These are phyloP conservation scores for Botrytis sinoallii DNA, from an alignment of 2,329 filamentous ascomycete genomes.

Conservation along the genomic window DNA sequence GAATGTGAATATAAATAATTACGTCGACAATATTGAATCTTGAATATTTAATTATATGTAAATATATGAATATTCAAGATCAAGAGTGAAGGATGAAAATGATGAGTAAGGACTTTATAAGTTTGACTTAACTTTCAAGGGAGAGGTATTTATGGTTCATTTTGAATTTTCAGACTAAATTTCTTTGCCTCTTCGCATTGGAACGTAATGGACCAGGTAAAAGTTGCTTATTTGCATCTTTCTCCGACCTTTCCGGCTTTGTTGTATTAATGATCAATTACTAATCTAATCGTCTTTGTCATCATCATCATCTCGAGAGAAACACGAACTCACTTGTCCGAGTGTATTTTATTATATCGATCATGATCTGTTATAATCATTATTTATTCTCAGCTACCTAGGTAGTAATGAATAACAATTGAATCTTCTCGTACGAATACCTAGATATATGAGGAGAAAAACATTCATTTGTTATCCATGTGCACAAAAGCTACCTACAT, in stretches of 20 bases:
- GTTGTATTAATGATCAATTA: neutral
- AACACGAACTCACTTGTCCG: too few species aligned
- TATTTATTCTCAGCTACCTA: too few species aligned
- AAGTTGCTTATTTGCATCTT: conserved; percentile 11
- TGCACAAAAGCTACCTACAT: neutral
- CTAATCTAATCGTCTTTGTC: neutral
- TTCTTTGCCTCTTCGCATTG: conserved; percentile 5
- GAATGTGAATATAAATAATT: neutral
- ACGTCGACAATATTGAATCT: too few species aligned
- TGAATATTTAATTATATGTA: neutral
- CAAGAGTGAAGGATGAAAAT: neutral
- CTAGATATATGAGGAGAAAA: neutral
- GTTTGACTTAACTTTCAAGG: neutral
- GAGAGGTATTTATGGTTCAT: neutral
- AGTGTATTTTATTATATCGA: too few species aligned
- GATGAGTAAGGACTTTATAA: conserved; percentile 13
- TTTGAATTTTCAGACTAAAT: neutral
- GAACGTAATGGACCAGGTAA: neutral
- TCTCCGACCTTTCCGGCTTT: conserved; percentile 15
- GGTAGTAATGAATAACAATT: too few species aligned
- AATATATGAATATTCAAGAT: neutral
- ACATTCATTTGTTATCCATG: neutral
- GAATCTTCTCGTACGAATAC: neutral
- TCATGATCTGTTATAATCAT: too few species aligned
- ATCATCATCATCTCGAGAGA: neutral